These are phyloP conservation scores for Erodium moschatum DNA, from an alignment of 441 rosid genomes.

Conservation along the genomic window DNA sequence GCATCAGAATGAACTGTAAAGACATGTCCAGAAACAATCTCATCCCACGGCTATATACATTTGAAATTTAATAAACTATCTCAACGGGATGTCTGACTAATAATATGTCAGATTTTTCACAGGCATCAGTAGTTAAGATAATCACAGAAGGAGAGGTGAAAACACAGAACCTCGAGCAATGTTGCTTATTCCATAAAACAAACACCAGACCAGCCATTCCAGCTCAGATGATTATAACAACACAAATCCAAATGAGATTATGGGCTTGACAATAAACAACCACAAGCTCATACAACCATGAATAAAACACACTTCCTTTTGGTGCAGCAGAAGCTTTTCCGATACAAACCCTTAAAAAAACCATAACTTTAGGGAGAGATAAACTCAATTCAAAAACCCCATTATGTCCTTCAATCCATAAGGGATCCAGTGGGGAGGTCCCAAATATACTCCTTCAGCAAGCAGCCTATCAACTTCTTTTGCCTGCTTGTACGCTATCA, in stretches of 20 bases:
- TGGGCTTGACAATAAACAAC: not conserved
- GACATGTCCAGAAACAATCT: conserved; percentile 1
- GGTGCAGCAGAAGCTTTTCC: too few species aligned
- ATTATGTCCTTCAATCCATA: too few species aligned
- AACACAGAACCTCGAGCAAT: not conserved
- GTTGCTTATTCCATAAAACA: not conserved
- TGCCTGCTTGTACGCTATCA: too few species aligned
- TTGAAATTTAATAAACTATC: not conserved
- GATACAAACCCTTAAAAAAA: too few species aligned
- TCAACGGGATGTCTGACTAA: not conserved
- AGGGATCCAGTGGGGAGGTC: too few species aligned
- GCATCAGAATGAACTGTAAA: not conserved
- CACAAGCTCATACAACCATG: not conserved
- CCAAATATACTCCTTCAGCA: too few species aligned
- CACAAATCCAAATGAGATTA: not conserved
- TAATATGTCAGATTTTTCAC: not conserved
- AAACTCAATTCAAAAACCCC: too few species aligned
- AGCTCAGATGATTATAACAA: not conserved
- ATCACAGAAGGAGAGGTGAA: not conserved
- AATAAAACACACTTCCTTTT: not conserved
- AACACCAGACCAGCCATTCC: not conserved
- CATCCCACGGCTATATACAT: not conserved
- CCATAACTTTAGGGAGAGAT: too few species aligned
- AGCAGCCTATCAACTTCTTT: too few species aligned
- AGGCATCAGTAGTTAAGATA: not conserved